These are phyloP conservation scores for Rosa rugosa DNA, from an alignment of 306 rosid species.

Conservation along the genomic window DNA sequence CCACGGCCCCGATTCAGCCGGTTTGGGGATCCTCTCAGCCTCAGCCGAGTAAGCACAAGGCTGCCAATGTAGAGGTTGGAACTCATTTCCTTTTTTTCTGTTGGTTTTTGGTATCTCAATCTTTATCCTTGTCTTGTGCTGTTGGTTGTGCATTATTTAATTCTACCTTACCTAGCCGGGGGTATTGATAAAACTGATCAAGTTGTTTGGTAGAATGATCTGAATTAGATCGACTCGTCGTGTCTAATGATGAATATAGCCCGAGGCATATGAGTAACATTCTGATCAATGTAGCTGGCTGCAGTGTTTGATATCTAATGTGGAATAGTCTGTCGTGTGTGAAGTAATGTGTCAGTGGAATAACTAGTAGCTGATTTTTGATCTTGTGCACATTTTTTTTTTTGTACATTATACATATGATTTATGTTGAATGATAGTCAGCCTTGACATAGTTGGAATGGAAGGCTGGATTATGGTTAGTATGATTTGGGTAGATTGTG, in stretches of 20 bases:
- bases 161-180: neutral
- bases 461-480: neutral
- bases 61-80: conserved; percentile 53
- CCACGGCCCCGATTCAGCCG: conserved; percentile 73
- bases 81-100: neutral
- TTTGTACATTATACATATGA: neutral
- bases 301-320: neutral
- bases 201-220: neutral
- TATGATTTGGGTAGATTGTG: neutral
- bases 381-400: neutral
- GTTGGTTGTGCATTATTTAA: neutral
- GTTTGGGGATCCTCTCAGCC: conserved; percentile 60
- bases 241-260: neutral
- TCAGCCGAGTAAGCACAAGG: conserved; percentile 45
- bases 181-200: neutral
- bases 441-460: neutral
- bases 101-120: neutral
- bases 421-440: neutral
- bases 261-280: neutral
- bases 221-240: too few species aligned
- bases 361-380: neutral
- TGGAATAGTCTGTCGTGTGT: neutral
- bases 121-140: neutral
- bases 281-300: neutral
- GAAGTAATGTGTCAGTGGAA: neutral